Conservation (phyloP, 495 filamentous ascomycete species). For the Penicillium cosmopolitanum region DNA sequence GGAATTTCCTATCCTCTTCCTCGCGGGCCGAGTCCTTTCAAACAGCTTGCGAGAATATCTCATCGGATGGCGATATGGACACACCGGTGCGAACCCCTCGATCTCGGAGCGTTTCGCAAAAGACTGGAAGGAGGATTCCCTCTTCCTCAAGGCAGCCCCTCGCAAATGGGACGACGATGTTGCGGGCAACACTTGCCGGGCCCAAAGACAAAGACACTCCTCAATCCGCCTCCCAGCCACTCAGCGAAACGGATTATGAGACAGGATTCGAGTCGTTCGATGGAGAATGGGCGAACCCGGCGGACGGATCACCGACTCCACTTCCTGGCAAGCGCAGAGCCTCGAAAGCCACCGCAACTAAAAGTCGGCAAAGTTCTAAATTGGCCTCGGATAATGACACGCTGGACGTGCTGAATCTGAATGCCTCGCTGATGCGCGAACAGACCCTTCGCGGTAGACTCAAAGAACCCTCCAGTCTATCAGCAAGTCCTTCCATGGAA, state of each 20-base stretch:
- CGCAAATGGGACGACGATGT: conserved; percentile 18
- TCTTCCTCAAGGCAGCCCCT: conserved; percentile 17
- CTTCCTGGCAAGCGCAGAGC: conserved; percentile 21
- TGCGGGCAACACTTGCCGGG: conserved; percentile 11
- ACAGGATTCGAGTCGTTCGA: conserved; percentile 33
- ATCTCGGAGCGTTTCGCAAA: conserved; percentile 29
- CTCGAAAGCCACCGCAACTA: background rate
- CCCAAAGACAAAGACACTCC: conserved; percentile 20
- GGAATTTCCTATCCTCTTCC: conserved; percentile 39
- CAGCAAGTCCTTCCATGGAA: conserved; percentile 39
- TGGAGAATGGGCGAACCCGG: conserved; percentile 25
- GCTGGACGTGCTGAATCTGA: conserved; percentile 25
- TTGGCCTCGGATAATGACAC: conserved; percentile 10
- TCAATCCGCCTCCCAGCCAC: conserved; percentile 18
- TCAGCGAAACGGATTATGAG: conserved; percentile 28
- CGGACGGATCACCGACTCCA: conserved; percentile 25
- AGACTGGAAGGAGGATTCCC: conserved; percentile 33
- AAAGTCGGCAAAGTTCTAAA: conserved; percentile 5
- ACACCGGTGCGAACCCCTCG: conserved; percentile 48
- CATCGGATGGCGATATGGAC: conserved; percentile 65
- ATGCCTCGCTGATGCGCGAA: conserved; percentile 35
- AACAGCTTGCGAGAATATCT: conserved; percentile 68
- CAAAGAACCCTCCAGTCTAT: conserved; percentile 27
- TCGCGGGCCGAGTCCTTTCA: conserved; percentile 72
- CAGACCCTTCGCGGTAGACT: conserved; percentile 42